phyloP scores from a whole-genome alignment of 2,329 filamentous ascomycete genomes.

The Nigrospora osmanthi region DNA sequence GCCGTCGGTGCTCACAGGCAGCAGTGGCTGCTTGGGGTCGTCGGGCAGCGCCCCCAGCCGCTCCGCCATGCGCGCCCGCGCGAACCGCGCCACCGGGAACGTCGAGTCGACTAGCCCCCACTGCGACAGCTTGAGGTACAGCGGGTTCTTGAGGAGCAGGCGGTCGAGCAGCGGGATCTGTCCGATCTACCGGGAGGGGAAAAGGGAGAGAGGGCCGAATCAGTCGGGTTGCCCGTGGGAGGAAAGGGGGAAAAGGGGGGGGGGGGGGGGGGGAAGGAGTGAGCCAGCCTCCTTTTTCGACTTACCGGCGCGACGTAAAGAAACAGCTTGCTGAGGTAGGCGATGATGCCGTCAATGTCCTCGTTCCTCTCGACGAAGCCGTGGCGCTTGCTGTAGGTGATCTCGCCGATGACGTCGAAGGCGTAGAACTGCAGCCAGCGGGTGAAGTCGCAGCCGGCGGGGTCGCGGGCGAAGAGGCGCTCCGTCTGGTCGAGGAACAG shows the following conservation, averaged over 20 bases:
- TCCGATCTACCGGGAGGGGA: conserved; percentile 47
- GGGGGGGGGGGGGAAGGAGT: neutral
- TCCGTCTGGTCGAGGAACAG: conserved; percentile 61
- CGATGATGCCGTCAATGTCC: conserved; percentile 68
- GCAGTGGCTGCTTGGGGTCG: conserved; percentile 26
- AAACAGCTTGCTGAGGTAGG: conserved; percentile 55
- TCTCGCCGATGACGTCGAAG: conserved; percentile 73
- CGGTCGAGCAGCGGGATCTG: conserved; percentile 68
- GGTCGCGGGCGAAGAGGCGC: conserved; percentile 39
- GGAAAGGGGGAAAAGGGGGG: neutral
- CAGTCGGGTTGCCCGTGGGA: no score
- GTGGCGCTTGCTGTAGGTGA: conserved; percentile 68
- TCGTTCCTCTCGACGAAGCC: conserved; percentile 69
- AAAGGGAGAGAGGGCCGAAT: neutral
- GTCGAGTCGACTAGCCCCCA: conserved; percentile 61
- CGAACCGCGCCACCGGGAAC: conserved; percentile 68
- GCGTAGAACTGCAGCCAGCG: conserved; percentile 75
- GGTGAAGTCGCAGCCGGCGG: conserved; percentile 52
- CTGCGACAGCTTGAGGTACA: conserved; percentile 60
- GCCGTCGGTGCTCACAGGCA: conserved; percentile 25
- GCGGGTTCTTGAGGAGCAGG: conserved; percentile 65
- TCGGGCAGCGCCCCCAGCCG: conserved; percentile 38
- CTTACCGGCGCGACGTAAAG: conserved; percentile 63
- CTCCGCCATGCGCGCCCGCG: conserved; percentile 58
- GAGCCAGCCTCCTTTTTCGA: conserved; percentile 1